Conservation (phyloP, 192 early-diverging fungal species). For the Borealophlyctis nickersoniae region DNA sequence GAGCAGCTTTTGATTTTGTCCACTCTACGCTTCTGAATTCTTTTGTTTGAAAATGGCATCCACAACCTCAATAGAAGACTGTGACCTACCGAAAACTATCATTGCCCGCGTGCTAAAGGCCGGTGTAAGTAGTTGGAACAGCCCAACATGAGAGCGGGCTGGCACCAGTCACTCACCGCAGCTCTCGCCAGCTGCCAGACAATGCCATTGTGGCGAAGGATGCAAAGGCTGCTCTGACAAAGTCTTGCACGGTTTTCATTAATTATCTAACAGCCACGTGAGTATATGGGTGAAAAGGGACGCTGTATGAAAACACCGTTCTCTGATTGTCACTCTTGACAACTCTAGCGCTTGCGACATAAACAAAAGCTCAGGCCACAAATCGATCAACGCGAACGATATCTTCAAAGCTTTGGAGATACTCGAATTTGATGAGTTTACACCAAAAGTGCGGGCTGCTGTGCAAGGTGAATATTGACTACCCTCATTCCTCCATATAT, state of each 20-base stretch:
- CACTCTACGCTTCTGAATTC: no score
- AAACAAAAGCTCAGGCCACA: conserved; percentile 24
- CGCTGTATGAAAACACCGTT: no score
- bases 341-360: conserved; percentile 20
- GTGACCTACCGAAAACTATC: conserved; percentile 27
- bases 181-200: conserved; percentile 18
- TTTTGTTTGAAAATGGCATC: neutral
- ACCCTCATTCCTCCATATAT: conserved; percentile 8
- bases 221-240: conserved; percentile 21
- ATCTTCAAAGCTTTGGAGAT: conserved; percentile 34
- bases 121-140: conserved; percentile 8
- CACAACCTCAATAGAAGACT: conserved; percentile 25
- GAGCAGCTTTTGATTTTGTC: no score
- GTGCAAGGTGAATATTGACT: conserved; percentile 26
- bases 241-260: conserved; percentile 37
- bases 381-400: conserved; percentile 32
- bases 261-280: conserved; percentile 39
- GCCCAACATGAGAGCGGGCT: neutral
- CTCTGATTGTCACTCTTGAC: no score
- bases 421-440: conserved; percentile 34
- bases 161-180: neutral
- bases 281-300: no score
- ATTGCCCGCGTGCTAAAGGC: conserved; percentile 24
- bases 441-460: conserved; percentile 25
- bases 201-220: conserved; percentile 27